Percentiles rank a stretch among this genome's conserved stretches.
These are phyloP conservation scores for Ogataea polymorpha DNA, from an alignment of 805 yeast genomes.

Conservation along the genomic window DNA sequence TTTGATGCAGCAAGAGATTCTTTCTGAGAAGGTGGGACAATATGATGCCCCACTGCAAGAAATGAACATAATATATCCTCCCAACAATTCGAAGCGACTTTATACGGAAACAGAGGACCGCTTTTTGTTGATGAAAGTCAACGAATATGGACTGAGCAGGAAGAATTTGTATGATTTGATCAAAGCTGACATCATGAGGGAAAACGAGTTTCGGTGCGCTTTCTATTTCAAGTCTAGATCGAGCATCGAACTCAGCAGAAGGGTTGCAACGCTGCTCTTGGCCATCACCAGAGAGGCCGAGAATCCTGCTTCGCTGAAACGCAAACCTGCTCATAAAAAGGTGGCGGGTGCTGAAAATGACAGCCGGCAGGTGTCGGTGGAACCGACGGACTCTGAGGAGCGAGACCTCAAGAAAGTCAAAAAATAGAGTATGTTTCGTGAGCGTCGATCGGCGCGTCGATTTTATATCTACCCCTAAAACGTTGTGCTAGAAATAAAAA, in stretches of 20 bases:
- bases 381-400: constrained; percentile 18
- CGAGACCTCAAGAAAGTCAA: constrained; percentile 12
- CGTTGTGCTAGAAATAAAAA: constrained; percentile 3
- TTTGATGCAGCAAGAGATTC: constrained; percentile 50
- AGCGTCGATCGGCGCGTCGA: constrained; percentile 12
- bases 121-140: constrained; percentile 56
- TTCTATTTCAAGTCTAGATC: constrained; percentile 74
- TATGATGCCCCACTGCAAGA: constrained; percentile 60
- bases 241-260: constrained; percentile 66
- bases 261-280: constrained; percentile 62
- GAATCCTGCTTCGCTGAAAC: constrained; percentile 54
- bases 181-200: constrained; percentile 57
- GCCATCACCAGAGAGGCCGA: constrained; percentile 71
- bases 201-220: constrained; percentile 64
- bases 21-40: constrained; percentile 51
- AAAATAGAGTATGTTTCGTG: constrained; percentile 4
- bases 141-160: constrained; percentile 61
- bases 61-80: constrained; percentile 67
- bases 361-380: constrained; percentile 35
- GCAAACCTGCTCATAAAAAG: constrained; percentile 34
- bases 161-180: constrained; percentile 61
- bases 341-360: constrained; percentile 13
- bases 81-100: constrained; percentile 75
- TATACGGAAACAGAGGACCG: constrained; percentile 71
- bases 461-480: neutral